phyloP scores from a whole-genome alignment of 2,329 filamentous ascomycete genomes.

The Claviceps cyperi region DNA sequence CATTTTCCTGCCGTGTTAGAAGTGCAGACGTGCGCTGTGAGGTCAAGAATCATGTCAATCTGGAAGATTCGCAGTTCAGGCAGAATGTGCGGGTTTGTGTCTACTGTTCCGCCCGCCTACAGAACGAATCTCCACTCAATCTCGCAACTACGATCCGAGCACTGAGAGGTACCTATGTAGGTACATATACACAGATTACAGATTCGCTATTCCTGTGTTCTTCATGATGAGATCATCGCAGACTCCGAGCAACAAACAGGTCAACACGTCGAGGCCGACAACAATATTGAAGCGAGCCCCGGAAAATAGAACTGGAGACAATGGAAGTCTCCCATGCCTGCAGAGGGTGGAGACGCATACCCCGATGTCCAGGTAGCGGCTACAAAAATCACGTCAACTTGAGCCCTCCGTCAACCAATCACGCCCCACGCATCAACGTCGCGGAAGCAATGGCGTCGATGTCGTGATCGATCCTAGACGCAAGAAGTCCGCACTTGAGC shows the following conservation, averaged over 20 bases:
- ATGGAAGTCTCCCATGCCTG: not conserved
- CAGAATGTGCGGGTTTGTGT: too few species aligned
- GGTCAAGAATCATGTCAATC: too few species aligned
- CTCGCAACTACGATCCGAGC: too few species aligned
- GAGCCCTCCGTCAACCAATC: slow-evolving; percentile 20
- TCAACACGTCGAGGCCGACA: not conserved
- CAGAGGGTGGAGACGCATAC: too few species aligned
- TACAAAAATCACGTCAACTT: slow-evolving; percentile 7
- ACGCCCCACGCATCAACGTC: slow-evolving; percentile 18
- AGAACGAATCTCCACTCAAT: too few species aligned
- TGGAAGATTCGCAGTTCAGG: too few species aligned
- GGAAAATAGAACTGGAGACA: slow-evolving; percentile 2
- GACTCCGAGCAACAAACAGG: not conserved
- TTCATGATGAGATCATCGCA: slow-evolving; percentile 4
- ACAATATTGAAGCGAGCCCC: not conserved
- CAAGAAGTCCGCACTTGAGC: slow-evolving; percentile 13
- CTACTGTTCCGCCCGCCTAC: too few species aligned
- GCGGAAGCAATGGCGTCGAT: slow-evolving; percentile 37
- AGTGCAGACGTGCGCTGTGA: too few species aligned
- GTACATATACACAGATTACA: too few species aligned
- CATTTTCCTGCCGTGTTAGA: too few species aligned
- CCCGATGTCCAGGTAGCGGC: not conserved
- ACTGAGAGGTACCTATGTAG: too few species aligned
- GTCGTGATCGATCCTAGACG: slow-evolving; percentile 32
- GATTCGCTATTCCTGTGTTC: not conserved